Conservation (phyloP, 1,284 basidiomycete genomes). For the Boletus semigastroideus region DNA sequence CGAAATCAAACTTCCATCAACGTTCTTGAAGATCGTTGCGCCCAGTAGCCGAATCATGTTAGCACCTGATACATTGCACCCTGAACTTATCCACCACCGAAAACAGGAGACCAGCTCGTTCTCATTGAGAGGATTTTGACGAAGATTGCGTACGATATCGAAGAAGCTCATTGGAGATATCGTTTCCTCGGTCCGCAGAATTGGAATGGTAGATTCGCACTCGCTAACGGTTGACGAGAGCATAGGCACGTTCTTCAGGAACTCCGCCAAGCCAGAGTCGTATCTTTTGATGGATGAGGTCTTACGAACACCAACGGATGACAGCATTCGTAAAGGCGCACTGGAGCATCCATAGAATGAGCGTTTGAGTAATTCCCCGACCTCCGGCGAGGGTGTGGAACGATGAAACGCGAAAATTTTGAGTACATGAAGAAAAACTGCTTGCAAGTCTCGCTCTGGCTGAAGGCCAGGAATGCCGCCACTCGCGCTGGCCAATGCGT, state of each 20-base stretch:
- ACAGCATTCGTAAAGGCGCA: constrained; percentile 69
- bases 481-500: constrained; percentile 41
- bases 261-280: constrained; percentile 66
- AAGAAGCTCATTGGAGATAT: constrained; percentile 75
- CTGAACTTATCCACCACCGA: constrained; percentile 80
- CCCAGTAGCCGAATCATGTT: neutral
- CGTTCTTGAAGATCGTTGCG: neutral
- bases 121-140: constrained; percentile 60
- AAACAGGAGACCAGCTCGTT: constrained; percentile 84
- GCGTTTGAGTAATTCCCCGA: constrained; percentile 69
- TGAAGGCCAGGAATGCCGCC: neutral
- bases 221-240: constrained; percentile 62
- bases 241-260: constrained; percentile 80
- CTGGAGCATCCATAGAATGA: constrained; percentile 74
- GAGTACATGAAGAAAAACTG: constrained; percentile 74
- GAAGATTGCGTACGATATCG: constrained; percentile 82
- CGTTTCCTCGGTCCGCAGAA: constrained; percentile 64
- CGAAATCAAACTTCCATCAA: neutral
- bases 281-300: constrained; percentile 75
- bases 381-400: constrained; percentile 82
- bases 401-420: constrained; percentile 84
- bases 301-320: constrained; percentile 71
- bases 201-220: constrained; percentile 50
- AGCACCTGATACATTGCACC: neutral
- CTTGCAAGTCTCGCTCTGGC: constrained; percentile 36